A percentile compares a stretch with the other conserved stretches of the same genome.
phyloP scores from a whole-genome alignment of 306 rosid genomes.

The Citrullus mucosospermus region DNA sequence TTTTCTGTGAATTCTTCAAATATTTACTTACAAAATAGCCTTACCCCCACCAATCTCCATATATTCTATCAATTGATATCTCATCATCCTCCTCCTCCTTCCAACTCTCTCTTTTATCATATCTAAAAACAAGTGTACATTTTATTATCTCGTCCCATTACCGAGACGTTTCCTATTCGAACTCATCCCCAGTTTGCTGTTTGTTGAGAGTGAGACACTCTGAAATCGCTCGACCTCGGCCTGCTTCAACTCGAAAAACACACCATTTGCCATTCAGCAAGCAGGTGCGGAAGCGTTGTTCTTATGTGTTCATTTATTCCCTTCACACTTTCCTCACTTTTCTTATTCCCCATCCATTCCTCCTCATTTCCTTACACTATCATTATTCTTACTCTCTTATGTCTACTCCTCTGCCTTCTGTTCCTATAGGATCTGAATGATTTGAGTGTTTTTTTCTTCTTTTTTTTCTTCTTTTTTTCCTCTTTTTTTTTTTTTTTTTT shows the following conservation, averaged over 20 bases:
- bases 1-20: conserved; percentile 14
- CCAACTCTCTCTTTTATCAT: conserved; percentile 21
- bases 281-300: conserved; percentile 93
- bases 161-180: conserved; percentile 3
- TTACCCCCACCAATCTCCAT: conserved; percentile 10
- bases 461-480: not conserved
- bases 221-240: conserved; percentile 68
- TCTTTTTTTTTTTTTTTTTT: too few species aligned
- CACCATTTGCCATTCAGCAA: conserved; percentile 37
- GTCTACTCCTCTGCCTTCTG: conserved; percentile 40
- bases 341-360: conserved; percentile 17
- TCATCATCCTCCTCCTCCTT: not conserved
- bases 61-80: conserved; percentile 9
- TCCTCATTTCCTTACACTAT: conserved; percentile 13
- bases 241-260: conserved; percentile 57
- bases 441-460: conserved; percentile 15
- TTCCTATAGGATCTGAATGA: conserved; percentile 52
- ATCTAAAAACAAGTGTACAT: conserved; percentile 64
- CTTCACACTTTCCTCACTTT: conserved; percentile 14
- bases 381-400: conserved; percentile 25
- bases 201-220: conserved; percentile 19
- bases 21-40: conserved; percentile 18
- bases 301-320: conserved; percentile 7
- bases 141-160: conserved; percentile 45
- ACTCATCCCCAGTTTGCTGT: conserved; percentile 11